A percentile compares a stretch with the other conserved stretches of the same genome.
Evolutionary conservation across 2,329 filamentous ascomycete species (phyloP).

Genomic region (Sordariomycetes sp.): DNA sequence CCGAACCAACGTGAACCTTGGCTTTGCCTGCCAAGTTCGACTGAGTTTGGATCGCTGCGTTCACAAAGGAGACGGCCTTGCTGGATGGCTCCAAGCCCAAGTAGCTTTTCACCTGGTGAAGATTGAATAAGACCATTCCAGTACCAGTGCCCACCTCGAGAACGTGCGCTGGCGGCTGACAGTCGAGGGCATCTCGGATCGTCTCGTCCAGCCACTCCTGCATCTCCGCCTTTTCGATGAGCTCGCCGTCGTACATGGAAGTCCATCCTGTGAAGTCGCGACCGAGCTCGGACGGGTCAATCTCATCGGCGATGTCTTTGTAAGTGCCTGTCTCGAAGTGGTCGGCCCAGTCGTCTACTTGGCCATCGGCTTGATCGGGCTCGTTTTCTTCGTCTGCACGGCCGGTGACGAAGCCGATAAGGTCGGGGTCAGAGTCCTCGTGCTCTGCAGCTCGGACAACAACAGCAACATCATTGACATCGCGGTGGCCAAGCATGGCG

Average conservation of each 20-base stretch:
- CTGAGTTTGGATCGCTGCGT: slow-evolving; percentile 5
- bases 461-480: too few species aligned
- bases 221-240: slow-evolving; percentile 9
- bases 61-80: slow-evolving; percentile 12
- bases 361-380: not conserved
- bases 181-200: slow-evolving; percentile 3
- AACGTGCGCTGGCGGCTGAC: slow-evolving; percentile 1
- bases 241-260: slow-evolving; percentile 9
- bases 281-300: slow-evolving; percentile 1
- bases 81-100: slow-evolving; percentile 16
- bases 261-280: slow-evolving; percentile 10
- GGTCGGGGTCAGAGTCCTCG: too few species aligned
- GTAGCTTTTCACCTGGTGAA: slow-evolving; percentile 9
- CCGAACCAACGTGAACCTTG: slow-evolving; percentile 10
- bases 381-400: too few species aligned
- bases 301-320: slow-evolving; percentile 1
- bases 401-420: too few species aligned
- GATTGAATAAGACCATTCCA: slow-evolving; percentile 11
- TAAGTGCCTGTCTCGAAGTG: slow-evolving; percentile 5
- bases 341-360: slow-evolving; percentile 4
- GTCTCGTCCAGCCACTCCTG: slow-evolving; percentile 12
- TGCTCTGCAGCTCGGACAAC: too few species aligned
- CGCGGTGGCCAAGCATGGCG: too few species aligned
- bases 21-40: slow-evolving; percentile 8
- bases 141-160: slow-evolving; percentile 10